Evolutionary conservation across 805 yeast genomes (phyloP).

Genomic region (Nakazawaea molendinolei): DNA sequence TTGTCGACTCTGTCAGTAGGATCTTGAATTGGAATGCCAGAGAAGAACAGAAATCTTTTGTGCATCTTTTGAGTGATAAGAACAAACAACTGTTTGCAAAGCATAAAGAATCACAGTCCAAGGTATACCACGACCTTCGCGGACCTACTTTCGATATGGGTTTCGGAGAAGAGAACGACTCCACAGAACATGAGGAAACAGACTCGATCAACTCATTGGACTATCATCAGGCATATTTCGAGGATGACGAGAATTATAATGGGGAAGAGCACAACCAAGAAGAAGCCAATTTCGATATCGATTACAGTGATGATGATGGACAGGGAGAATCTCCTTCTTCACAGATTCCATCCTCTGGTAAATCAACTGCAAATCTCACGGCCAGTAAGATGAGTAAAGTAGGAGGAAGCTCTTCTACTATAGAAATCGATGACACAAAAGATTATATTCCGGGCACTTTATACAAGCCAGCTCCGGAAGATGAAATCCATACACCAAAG

Average conservation of each 20-base stretch:
- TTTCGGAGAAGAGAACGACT: conserved; percentile 1
- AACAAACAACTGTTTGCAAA: conserved; percentile 35
- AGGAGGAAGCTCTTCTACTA: conserved; percentile 4
- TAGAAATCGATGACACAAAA: conserved; percentile 8
- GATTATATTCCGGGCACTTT: conserved; percentile 3
- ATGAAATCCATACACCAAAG: conserved; percentile 8
- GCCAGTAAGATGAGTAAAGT: too few species aligned
- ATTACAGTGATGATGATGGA: conserved; percentile 19
- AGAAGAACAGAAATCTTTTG: conserved; percentile 80
- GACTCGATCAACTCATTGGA: conserved; percentile 11
- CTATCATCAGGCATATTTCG: conserved; percentile 13
- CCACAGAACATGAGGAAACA: conserved; percentile 13
- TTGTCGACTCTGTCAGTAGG: conserved; percentile 78
- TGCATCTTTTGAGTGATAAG: conserved; percentile 50
- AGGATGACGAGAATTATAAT: conserved; percentile 12
- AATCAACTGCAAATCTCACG: too few species aligned
- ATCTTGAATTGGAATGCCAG: conserved; percentile 92
- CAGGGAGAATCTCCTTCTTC: too few species aligned
- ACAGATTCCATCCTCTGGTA: too few species aligned
- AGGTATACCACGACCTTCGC: conserved; percentile 9
- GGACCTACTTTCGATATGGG: too few species aligned
- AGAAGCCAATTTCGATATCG: conserved; percentile 24
- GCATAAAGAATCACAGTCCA: conserved; percentile 18
- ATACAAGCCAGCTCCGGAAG: conserved; percentile 6
- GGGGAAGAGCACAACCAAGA: neutral